These are phyloP conservation scores for Penicillium odoratum DNA, from an alignment of 495 filamentous ascomycete species.

Conservation along the genomic window DNA sequence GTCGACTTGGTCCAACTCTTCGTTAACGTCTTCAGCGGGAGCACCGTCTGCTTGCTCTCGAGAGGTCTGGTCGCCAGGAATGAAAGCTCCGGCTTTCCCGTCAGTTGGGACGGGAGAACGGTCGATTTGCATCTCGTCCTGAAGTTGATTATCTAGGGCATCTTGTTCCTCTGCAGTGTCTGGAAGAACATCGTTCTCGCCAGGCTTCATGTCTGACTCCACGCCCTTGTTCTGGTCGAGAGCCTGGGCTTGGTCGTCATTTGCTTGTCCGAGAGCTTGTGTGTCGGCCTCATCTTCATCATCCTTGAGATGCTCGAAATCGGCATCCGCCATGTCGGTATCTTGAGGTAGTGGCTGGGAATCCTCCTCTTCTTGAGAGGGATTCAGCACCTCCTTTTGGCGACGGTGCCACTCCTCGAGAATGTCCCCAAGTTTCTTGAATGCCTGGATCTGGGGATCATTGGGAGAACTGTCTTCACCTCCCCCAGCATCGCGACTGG, in stretches of 20 bases:
- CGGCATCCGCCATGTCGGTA: conserved; percentile 65
- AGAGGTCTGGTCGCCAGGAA: conserved; percentile 38
- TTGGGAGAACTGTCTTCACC: conserved; percentile 48
- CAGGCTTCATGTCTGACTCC: conserved; percentile 63
- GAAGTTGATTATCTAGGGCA: conserved; percentile 46
- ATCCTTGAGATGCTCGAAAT: conserved; percentile 89
- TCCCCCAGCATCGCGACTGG: conserved; percentile 41
- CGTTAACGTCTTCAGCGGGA: conserved; percentile 49
- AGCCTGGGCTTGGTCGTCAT: conserved; percentile 77
- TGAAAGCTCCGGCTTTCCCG: conserved; percentile 43
- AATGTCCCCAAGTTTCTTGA: conserved; percentile 90
- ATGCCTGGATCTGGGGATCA: conserved; percentile 59
- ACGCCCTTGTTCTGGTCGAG: conserved; percentile 84
- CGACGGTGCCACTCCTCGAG: conserved; percentile 91
- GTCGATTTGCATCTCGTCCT: conserved; percentile 52
- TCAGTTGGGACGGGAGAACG: conserved; percentile 35
- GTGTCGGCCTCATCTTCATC: conserved; percentile 77
- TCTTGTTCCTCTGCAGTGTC: conserved; percentile 58
- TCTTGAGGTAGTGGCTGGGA: conserved; percentile 54
- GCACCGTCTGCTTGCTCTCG: conserved; percentile 32
- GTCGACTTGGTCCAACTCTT: conserved; percentile 70
- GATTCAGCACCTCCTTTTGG: conserved; percentile 73
- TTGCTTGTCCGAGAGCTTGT: conserved; percentile 87
- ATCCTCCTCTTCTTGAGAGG: conserved; percentile 61
- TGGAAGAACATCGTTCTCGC: conserved; percentile 55